Percentiles rank a stretch among this genome's conserved stretches.
phyloP scores from a whole-genome alignment of 768 basidiomycete genomes.

The Galerina sulciceps region DNA sequence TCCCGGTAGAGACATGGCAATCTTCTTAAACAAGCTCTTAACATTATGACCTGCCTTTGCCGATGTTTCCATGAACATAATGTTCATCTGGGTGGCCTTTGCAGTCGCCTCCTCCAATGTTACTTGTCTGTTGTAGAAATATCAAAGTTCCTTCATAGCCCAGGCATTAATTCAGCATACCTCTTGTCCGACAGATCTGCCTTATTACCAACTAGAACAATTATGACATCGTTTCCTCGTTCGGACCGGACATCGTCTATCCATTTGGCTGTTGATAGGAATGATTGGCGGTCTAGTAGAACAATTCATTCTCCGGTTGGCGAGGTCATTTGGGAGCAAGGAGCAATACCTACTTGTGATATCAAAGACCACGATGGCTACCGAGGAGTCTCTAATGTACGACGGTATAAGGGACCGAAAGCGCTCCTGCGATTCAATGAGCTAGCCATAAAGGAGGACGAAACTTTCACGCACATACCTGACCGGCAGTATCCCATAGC shows the following conservation, averaged over 20 bases:
- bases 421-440: constrained; percentile 69
- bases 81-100: constrained; percentile 86
- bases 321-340: neutral
- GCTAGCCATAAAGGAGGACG: neutral
- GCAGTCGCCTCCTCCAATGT: constrained; percentile 96
- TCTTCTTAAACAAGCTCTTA: constrained; percentile 99
- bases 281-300: constrained; percentile 87
- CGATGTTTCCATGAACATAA: constrained; percentile 99
- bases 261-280: constrained; percentile 98
- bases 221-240: constrained; percentile 96
- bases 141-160: neutral
- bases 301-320: neutral
- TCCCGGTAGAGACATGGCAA: constrained; percentile 96
- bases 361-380: constrained; percentile 98
- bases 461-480: constrained; percentile 49
- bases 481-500: constrained; percentile 98
- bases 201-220: constrained; percentile 98
- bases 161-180: constrained; percentile 49
- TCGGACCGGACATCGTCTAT: constrained; percentile 99
- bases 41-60: constrained; percentile 99
- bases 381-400: constrained; percentile 98
- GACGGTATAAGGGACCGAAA: constrained; percentile 97
- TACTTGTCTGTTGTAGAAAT: constrained; percentile 77
- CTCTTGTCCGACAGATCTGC: constrained; percentile 98
- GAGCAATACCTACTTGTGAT: constrained; percentile 81